Evolutionary conservation across 805 yeast species (phyloP), one percentile per base, ranked within the genome.

Genomic region (Teunomyces barrocoloradensis): DNA sequence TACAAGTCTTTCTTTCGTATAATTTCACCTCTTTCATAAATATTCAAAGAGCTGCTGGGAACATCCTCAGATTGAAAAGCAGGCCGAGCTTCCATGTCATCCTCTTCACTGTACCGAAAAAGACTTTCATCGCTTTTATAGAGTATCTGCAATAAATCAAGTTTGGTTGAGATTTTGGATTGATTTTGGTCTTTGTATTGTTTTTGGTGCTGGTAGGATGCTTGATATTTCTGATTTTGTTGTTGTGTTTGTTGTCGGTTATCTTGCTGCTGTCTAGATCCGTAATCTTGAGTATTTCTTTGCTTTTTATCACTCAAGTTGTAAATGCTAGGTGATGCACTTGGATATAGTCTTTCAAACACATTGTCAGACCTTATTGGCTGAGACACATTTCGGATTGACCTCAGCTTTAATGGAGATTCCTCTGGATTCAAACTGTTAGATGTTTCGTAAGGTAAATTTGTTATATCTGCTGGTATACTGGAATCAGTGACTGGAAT

Each of bases 11-110:
- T 56, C 40, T 69, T 72, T 49, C 85, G 74, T 34, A 72, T 58
- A 12, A 85, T 65, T 58, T 85, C 89, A 3, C 85, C 83, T 39
- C 76, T 71, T 59, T 85, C 90, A 53, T 80, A 82, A 5, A 77
- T 63, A 40, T 74, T 80, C 27, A 85, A 55, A 5, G 53, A 32
- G 4, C 23, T 27, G n/a, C 20, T 30, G 23, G 27, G 25, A 18
- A 30, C 27, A 17, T 45, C 43, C 10, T 35, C 35, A 4, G 49
- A 44, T 25, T 45, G 37, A 37, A 27, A 5, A 33, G 20, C 35
- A 15, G 27, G 15, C 5, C n/a, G 20, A 6, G 13, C 29, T 6
- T n/a, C 25, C 17, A 20, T 25, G 3, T 11, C 9, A 12, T 37
- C 25, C 1, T 17, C 40, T 12, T 37, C 40, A 21, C 13, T 13